Evolutionary conservation across 306 rosid species (phyloP), one percentile per base, ranked within the genome.

Genomic region (Argentina anserina): DNA sequence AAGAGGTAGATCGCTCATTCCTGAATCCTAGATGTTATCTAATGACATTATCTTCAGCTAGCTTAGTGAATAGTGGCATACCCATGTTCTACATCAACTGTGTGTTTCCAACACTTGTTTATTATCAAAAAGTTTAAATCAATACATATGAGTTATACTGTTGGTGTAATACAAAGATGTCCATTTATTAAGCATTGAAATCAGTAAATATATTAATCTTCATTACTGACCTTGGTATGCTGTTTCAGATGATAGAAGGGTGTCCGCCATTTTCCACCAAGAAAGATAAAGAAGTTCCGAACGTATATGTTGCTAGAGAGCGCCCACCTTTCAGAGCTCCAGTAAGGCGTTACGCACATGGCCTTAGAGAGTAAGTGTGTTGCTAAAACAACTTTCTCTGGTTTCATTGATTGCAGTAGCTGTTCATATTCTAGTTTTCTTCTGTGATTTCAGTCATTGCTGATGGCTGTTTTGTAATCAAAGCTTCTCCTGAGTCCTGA

Each of bases 291-390:
- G 91, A 86, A 66, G 93, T 91, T 84, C 88, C 85, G 26, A 76
- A 85, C 78, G 86, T 74, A 43, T 87, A 89, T 85, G 89, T 83
- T 66, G 76, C 86, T 37, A 86, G 83, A 62, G 86, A 82, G 75
- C 94, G 97, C 37, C 98, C 98, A 1, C 89, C 97, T 74, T 93
- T 93, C 69, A 81, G 60, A 72, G 96, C 98, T 75, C 88, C 97
- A 47, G 17, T 84, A 66, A 90, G 89, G 85, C 85, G 40, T 69
- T 91, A 89, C 74, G 81, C 92, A 26, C 90, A 85, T 84, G 96
- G 97, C 74, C 84, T 93, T 70, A 89, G 74, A 84, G 92, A 81
- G 98, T 93, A 75, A 79, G 93, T 78, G 31, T 60, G 61, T 69
- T 73, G 78, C 70, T 78, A 63, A 66, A 26, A 46, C 36, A 18